Base-by-base conservation (phyloP, 23 red algal genomes). In the Cyanidium caldarium region DNA sequence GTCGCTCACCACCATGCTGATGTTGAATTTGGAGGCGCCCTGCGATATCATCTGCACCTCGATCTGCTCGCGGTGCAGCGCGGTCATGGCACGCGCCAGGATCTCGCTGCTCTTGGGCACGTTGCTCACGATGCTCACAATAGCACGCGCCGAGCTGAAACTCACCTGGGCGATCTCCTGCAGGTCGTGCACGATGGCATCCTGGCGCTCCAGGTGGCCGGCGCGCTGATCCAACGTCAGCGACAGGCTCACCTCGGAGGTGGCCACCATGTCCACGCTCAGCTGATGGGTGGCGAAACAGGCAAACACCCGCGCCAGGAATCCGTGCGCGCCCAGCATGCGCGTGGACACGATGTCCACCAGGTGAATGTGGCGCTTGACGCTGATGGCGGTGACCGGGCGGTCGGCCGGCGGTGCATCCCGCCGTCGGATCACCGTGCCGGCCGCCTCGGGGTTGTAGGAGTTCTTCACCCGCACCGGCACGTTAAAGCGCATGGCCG, bases 391-490 rank as follows among this genome's bases (percentile, higher is more conserved):
- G 35, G 89, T 95, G 34, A 95, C 83, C 16, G 89, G 89, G 65
- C 77, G 77, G 0, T 72, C 72, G 0, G 43, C 46, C 37, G 34
- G 35, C 33, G 74, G 44, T 30, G 56, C 70, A 36, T 77, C 58
- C 10, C 38, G 25, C 25, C 68, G 72, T 2, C 82, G 16, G 35
- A 95, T 95, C 35, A 84, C 80, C 25, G 89, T 95, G 35, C 89
- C 89, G 23, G 89, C 82, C 39, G 86, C 82, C 12, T 83, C 65
- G 0, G 89, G 89, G 67, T 95, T 95, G 77, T 95, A 95, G 41
- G 79, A 85, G 40, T 95, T 95, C 67, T 95, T 95, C 26, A 95
- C 89, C 33, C 89, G 89, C 42, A 95, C 84, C 7, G 89, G 82
- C 38, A 95, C 68, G 68, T 84, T 87, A 42, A 46, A 58, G 46